These are phyloP conservation scores for Pulicaria dysenterica DNA, from an alignment of 129 eudicot species.

Conservation along the genomic window DNA sequence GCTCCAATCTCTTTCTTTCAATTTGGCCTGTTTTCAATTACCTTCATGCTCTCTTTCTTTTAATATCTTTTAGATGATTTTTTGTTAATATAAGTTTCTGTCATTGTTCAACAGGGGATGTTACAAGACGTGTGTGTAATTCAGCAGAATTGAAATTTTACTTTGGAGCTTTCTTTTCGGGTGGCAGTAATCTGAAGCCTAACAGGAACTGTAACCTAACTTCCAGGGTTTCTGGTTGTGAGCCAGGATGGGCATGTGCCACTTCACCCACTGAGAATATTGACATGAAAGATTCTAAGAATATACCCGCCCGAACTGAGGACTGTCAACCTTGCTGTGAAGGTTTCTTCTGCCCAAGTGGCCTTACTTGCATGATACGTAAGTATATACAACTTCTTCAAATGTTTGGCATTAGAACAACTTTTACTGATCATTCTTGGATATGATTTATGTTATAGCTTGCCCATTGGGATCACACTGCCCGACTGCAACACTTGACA, in stretches of 20 bases:
- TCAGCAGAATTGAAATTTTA: conserved; percentile 76
- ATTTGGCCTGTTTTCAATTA: neutral
- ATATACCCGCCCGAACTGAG: conserved; percentile 71
- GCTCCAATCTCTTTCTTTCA: neutral
- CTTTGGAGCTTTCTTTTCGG: conserved; percentile 49
- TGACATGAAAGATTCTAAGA: conserved; percentile 51
- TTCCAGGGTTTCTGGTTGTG: conserved; percentile 82
- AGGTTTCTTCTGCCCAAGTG: conserved; percentile 91
- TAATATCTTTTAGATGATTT: neutral
- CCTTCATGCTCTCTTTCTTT: neutral
- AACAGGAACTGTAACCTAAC: conserved; percentile 81
- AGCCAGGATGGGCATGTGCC: conserved; percentile 98
- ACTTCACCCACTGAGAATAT: conserved; percentile 31
- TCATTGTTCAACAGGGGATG: conserved; percentile 51
- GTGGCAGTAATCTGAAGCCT: conserved; percentile 42
- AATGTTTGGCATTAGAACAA: neutral
- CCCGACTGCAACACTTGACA: conserved; percentile 71
- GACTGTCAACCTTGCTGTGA: conserved; percentile 78
- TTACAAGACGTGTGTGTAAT: conserved; percentile 60
- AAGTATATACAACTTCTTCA: conserved; percentile 33
- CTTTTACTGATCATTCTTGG: conserved; percentile 14
- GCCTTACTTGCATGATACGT: conserved; percentile 98
- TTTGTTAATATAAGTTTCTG: neutral
- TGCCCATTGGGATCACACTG: conserved; percentile 97
- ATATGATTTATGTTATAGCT: conserved; percentile 48